Base-by-base conservation (phyloP, 2,329 filamentous ascomycete genomes). In the Microdochium bolleyi region DNA sequence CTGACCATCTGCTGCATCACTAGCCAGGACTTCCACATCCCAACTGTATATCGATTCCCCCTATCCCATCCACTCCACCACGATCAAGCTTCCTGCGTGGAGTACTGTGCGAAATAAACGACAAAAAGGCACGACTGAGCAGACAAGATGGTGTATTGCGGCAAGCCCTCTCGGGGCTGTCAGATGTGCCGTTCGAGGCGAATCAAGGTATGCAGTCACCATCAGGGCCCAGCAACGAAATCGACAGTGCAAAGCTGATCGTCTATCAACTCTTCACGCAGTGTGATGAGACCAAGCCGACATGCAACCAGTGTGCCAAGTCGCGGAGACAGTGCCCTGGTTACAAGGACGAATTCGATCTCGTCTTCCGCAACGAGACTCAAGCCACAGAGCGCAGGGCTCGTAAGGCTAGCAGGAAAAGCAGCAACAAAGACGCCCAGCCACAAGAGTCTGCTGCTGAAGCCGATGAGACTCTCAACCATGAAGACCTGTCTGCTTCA, bases 291-390 rank as follows among this genome's bases (percentile, higher is more conserved):
- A 80, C 76, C 38, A 84, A 82, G 57, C 84, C 84, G 10, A 82
- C 78, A 4, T 87, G 84, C 66, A 78, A 77, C 41, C 83, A 86
- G 62, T 87, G 83, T 61, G 70, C 75, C 57, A 86, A 85, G 61
- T 84, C 82, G 37, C 74, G 80, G 53, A 77, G 82, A 38, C 73
- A 78, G 58, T 87, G 84, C 61, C 83, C 83, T 2, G 84, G 84
- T 48, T 87, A 87, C 67, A 83, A 82, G 64, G 82, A 87, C 62
- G 84, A 87, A 58, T 87, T 88, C 59, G 85, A 89, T 60, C 70
- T 88, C 24, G 79, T 89, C 52, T 87, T 88, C 60, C 82, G 85
- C 53, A 85, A 88, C 64, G 85, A 88, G 69, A 88, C 85, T 25
- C 79, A 81, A 58, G 83, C 84, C 1, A 85, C 84, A 32, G 83